Conservation (phyloP, 139 green algal genomes). For the Edaphochlamys debaryana region DNA sequence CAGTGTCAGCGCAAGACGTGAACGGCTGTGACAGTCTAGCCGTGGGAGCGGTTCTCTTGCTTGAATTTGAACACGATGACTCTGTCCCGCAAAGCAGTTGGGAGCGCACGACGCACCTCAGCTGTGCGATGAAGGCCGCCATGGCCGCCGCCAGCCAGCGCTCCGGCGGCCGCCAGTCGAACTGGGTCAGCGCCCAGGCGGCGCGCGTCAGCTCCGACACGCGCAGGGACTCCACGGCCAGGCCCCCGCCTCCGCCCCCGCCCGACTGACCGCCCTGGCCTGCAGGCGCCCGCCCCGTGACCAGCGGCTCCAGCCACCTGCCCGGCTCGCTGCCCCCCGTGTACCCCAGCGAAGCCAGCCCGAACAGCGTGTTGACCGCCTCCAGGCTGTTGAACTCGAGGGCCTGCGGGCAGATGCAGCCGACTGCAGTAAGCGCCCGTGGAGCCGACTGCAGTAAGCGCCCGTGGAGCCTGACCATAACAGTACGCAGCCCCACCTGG, state of each 20-base stretch:
- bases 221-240: neutral
- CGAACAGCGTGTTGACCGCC: conserved; percentile 25
- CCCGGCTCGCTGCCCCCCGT: neutral
- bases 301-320: conserved; percentile 33
- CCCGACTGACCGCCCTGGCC: neutral
- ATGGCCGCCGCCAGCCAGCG: conserved; percentile 10
- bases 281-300: neutral
- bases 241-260: neutral
- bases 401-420: neutral
- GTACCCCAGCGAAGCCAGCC: conserved; percentile 27
- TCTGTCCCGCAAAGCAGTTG: no score
- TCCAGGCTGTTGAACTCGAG: conserved; percentile 43
- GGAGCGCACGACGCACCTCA: conserved; percentile 15
- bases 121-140: neutral
- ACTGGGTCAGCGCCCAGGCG: conserved; percentile 41
- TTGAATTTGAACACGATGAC: no score
- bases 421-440: neutral
- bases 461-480: no score
- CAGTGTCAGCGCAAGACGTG: neutral
- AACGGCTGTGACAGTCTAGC: neutral
- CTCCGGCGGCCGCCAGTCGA: conserved; percentile 17
- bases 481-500: neutral
- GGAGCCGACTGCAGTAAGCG: no score
- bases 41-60: no score
- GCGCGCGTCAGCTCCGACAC: conserved; percentile 31